A percentile compares a stretch with the other conserved stretches of the same genome.
phyloP scores from a whole-genome alignment of 1,284 basidiomycete species.

The Ganoderma boninense region DNA sequence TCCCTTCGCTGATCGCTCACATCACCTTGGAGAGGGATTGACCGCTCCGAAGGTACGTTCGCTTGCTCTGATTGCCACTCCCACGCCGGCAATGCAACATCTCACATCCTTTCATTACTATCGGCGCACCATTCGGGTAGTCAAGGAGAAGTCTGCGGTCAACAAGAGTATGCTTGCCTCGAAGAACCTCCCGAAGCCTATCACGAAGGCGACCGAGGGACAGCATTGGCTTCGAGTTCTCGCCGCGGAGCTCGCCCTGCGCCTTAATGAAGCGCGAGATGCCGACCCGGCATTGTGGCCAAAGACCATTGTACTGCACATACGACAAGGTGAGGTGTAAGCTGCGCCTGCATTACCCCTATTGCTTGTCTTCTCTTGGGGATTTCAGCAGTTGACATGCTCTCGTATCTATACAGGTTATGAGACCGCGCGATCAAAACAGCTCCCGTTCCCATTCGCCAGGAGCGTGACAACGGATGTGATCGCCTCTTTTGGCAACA shows the following conservation, averaged over 20 bases:
- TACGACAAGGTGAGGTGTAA: constrained; percentile 64
- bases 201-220: constrained; percentile 78
- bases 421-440: constrained; percentile 75
- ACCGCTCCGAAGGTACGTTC: constrained; percentile 82
- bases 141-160: constrained; percentile 84
- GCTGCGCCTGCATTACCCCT: not conserved
- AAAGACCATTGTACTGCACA: constrained; percentile 85
- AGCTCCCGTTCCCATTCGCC: constrained; percentile 85
- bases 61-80: not conserved
- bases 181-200: constrained; percentile 86
- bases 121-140: constrained; percentile 48
- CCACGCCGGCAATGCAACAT: constrained; percentile 14
- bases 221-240: constrained; percentile 92
- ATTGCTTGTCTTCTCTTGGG: not conserved
- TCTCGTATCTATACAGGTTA: constrained; percentile 55
- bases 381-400: not conserved
- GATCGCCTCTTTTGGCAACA: constrained; percentile 82
- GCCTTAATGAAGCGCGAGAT: constrained; percentile 86
- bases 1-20: not conserved
- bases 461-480: constrained; percentile 78
- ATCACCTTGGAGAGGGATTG: constrained; percentile 76
- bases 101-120: constrained; percentile 19
- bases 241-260: constrained; percentile 87
- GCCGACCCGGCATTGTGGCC: constrained; percentile 87
- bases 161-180: constrained; percentile 94